These are phyloP conservation scores for Chimonanthus praecox DNA, from an alignment of 164 flowering plant genomes.

Conservation along the genomic window DNA sequence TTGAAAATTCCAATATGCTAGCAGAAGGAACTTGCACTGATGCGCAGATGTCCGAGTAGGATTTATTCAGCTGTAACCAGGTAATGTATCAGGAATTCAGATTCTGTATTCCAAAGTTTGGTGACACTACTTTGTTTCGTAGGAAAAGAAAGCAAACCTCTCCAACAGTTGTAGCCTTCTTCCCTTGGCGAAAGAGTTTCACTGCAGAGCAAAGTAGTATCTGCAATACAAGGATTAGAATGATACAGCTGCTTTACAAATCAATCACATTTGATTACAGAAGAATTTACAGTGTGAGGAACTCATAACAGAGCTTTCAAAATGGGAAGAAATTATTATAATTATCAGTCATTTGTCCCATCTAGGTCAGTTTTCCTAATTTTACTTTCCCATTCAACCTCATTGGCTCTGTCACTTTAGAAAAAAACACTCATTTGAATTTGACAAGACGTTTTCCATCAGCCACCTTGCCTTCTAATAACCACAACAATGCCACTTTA, in stretches of 20 bases:
- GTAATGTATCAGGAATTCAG: slow-evolving; percentile 4
- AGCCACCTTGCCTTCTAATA: too few species aligned
- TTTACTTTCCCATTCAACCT: too few species aligned
- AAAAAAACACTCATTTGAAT: too few species aligned
- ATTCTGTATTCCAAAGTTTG: background rate
- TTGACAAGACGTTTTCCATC: too few species aligned
- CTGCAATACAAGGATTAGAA: slow-evolving; percentile 27
- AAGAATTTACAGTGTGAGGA: background rate
- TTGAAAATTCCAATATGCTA: slow-evolving; percentile 61
- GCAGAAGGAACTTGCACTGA: slow-evolving; percentile 52
- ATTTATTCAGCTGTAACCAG: slow-evolving; percentile 61
- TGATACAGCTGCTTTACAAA: background rate
- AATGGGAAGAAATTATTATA: background rate
- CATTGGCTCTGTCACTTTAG: too few species aligned
- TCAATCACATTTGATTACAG: background rate
- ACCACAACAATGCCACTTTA: background rate
- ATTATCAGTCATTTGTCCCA: too few species aligned
- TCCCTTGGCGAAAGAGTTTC: slow-evolving; percentile 55
- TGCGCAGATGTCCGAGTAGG: slow-evolving; percentile 67
- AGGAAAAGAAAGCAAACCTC: slow-evolving; percentile 41
- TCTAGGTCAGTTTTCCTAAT: too few species aligned
- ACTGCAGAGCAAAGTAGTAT: slow-evolving; percentile 80
- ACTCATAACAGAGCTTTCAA: background rate
- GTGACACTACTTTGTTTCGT: background rate
- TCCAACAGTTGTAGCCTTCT: slow-evolving; percentile 69